phyloP scores from a whole-genome alignment of 345 rosid species.

The Salix dunnii region DNA sequence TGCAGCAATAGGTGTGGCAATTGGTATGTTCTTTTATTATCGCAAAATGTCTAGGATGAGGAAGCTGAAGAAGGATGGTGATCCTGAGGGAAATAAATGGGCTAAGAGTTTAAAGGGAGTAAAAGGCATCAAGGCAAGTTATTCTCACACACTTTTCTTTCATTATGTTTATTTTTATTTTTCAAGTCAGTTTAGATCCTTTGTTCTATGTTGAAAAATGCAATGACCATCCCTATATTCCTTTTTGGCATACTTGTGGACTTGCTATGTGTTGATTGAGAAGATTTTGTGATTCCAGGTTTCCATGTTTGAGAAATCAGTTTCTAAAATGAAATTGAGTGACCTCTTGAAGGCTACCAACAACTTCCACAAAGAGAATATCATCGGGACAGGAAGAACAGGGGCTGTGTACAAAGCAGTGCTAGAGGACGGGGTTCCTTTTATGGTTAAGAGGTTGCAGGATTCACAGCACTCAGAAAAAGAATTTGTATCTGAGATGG shows the following conservation, averaged over 20 bases:
- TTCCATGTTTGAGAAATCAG: conserved; percentile 74
- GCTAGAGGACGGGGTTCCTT: conserved; percentile 63
- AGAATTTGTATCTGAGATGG: conserved; percentile 77
- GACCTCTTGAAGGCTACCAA: conserved; percentile 89
- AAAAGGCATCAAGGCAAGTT: conserved; percentile 65
- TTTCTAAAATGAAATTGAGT: conserved; percentile 66
- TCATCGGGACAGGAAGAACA: conserved; percentile 79
- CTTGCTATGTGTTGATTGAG: conserved; percentile 7
- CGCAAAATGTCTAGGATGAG: conserved; percentile 43
- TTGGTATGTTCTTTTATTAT: conserved; percentile 49
- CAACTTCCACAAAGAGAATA: conserved; percentile 67
- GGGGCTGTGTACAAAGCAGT: conserved; percentile 80
- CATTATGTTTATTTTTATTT: background rate
- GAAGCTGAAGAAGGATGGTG: conserved; percentile 67
- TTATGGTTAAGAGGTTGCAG: conserved; percentile 86
- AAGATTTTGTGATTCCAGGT: conserved; percentile 48
- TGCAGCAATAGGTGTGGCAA: conserved; percentile 57
- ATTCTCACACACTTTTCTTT: conserved; percentile 11
- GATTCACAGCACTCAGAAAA: conserved; percentile 85
- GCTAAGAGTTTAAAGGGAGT: conserved; percentile 62
- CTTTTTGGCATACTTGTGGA: background rate
- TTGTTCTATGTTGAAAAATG: background rate
- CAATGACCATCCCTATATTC: background rate
- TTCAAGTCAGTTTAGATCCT: background rate
- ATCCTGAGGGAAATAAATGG: conserved; percentile 93